A percentile compares a stretch with the other conserved stretches of the same genome.
Conservation (phyloP, 83 land plant species). For the Picea abies region DNA sequence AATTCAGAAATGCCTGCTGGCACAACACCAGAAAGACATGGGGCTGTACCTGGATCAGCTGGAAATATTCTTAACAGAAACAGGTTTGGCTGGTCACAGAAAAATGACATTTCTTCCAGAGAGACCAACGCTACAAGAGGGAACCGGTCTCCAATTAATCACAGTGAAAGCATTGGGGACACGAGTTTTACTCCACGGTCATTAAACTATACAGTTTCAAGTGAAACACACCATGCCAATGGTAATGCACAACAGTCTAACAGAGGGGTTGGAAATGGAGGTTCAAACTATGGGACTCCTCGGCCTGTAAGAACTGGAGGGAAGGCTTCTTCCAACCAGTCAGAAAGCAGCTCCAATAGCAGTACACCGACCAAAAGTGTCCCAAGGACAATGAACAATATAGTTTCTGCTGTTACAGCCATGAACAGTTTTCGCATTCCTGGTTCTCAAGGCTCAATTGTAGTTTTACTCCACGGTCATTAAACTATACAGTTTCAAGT, state of each 20-base stretch:
- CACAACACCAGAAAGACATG: slow-evolving; percentile 52
- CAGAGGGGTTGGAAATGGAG: slow-evolving; percentile 19
- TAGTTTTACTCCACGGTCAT: slow-evolving; percentile 15
- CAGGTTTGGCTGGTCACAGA: slow-evolving; percentile 60
- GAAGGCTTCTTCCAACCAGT: slow-evolving; percentile 34
- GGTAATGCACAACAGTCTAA: not conserved
- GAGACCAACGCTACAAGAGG: slow-evolving; percentile 17
- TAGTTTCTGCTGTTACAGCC: slow-evolving; percentile 10
- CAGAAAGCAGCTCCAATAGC: slow-evolving; percentile 47
- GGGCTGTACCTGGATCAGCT: not conserved
- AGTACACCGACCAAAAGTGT: slow-evolving; percentile 78
- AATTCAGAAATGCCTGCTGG: slow-evolving; percentile 15
- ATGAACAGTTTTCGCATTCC: slow-evolving; percentile 21
- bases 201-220: not conserved
- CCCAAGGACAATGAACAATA: slow-evolving; percentile 35
- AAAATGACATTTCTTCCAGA: slow-evolving; percentile 17
- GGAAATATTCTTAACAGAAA: slow-evolving; percentile 20
- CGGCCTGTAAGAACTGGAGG: slow-evolving; percentile 30
- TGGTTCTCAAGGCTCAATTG: slow-evolving; percentile 9
- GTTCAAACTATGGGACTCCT: slow-evolving; percentile 35
- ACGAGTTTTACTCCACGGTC: slow-evolving; percentile 11
- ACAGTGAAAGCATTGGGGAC: not conserved
- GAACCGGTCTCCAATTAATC: slow-evolving; percentile 3
- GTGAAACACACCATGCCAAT: not conserved
- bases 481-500: not conserved